Evolutionary conservation across 495 filamentous ascomycete genomes (phyloP).

Genomic region (Polyplosphaeria fusca): DNA sequence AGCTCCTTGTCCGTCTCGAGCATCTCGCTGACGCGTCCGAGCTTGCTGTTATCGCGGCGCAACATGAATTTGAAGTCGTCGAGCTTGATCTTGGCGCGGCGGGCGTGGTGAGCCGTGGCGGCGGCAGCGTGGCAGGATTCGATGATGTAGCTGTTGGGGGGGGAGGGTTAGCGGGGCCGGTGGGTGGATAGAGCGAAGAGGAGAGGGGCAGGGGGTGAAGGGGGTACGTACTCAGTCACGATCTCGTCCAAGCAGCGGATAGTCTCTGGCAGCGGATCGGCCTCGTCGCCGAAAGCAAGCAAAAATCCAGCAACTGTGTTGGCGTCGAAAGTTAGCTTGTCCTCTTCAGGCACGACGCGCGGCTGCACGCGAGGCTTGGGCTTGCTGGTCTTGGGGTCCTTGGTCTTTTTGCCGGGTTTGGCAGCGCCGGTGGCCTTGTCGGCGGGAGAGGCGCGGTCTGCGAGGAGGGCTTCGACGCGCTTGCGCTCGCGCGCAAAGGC

Average conservation of each 20-base stretch:
- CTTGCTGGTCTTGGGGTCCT: background rate
- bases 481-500: background rate
- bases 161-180: background rate
- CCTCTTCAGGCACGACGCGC: background rate
- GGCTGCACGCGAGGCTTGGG: too few relatives aligned
- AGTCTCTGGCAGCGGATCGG: constrained; percentile 71
- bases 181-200: background rate
- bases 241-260: constrained; percentile 89
- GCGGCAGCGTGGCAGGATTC: constrained; percentile 87
- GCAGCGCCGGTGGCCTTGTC: too few relatives aligned
- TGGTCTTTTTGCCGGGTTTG: background rate
- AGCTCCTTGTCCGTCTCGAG: constrained; percentile 76
- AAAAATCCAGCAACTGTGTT: constrained; percentile 71
- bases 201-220: background rate
- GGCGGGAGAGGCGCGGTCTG: too few relatives aligned
- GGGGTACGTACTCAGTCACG: constrained; percentile 65
- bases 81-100: constrained; percentile 92
- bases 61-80: constrained; percentile 96
- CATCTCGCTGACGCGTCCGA: constrained; percentile 86
- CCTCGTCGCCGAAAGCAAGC: constrained; percentile 78
- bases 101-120: constrained; percentile 71
- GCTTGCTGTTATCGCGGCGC: constrained; percentile 74
- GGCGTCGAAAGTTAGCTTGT: background rate
- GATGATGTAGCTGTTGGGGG: constrained; percentile 49
- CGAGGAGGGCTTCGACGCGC: background rate